Evolutionary conservation across 495 filamentous ascomycete species (phyloP), one percentile per base, ranked within the genome.

Genomic region (Penicillium malachiteum): DNA sequence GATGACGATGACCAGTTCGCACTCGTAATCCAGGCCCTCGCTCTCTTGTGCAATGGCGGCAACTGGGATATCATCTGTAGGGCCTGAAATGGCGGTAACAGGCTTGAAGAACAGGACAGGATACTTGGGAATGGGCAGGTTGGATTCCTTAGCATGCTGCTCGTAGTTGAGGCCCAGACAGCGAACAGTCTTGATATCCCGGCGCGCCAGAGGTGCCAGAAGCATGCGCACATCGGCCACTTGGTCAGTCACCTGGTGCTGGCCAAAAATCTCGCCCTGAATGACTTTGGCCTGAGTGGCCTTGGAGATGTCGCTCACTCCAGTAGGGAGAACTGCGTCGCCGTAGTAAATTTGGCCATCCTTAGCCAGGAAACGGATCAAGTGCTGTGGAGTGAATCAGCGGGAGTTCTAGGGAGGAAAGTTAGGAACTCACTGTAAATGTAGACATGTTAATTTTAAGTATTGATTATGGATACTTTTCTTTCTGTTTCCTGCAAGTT

Each of bases 61-160:
- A 13, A 91, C 73, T 9, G 86, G 87, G 49, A 92, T 86, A 8
- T 84, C 78, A 62, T 91, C 88, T 16, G 64, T 77, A 3, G 89
- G 91, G 0, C 89, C 88, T 0, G 82, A 63, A 38, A 92, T 78
- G 0, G 89, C 79, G 3, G 91, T 92, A 21, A 79, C 62, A 11
- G 91, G 90, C 73, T 95, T 96, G 73, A 89, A 92, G 70, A 94
- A 95, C 31, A 96, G 70, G 18, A 93, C 78, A 1, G 91, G 91
- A 50, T 82, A 90, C 62, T 85, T 83, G 13, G 91, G 91, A 41
- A 90, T 78, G 0, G 88, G 83, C 70, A 92, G 81, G 34, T 83
- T 85, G 44, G 86, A 81, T 77, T 94, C 91, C 61, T 84, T 85
- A 3, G 91, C 91, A 61, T 94, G 91, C 50, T 87, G 74, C 43